Conservation (phyloP, 331 rosid genomes). For the Quercus tomentella region DNA sequence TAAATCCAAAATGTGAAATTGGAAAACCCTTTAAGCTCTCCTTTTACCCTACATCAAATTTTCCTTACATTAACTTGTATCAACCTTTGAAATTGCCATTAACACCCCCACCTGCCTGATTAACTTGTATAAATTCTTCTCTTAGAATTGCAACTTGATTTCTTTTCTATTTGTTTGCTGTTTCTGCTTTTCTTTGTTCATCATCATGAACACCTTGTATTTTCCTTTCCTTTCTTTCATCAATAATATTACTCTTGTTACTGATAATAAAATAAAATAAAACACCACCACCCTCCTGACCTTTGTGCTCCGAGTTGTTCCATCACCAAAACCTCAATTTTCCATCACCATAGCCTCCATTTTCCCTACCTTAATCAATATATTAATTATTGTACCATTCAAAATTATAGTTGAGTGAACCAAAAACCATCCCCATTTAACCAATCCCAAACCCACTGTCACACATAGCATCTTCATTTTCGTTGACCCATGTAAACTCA, state of each 20-base stretch:
- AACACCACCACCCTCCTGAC: neutral
- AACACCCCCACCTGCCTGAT: neutral
- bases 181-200: too few species aligned
- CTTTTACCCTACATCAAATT: neutral
- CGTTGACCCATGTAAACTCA: neutral
- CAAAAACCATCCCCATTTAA: neutral
- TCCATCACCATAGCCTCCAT: neutral
- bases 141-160: too few species aligned
- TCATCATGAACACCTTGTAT: too few species aligned
- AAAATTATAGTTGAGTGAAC: slow-evolving; percentile 1
- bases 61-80: neutral
- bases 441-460: neutral
- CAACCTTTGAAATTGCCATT: neutral
- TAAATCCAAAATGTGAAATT: neutral
- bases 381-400: neutral
- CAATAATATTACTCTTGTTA: too few species aligned
- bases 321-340: neutral
- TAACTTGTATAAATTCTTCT: too few species aligned
- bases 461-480: neutral
- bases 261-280: too few species aligned
- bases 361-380: neutral
- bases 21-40: neutral
- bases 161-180: too few species aligned
- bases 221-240: too few species aligned
- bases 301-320: neutral